Conservation (phyloP, 2,329 filamentous ascomycete genomes). For the Diaporthe citrichinensis region DNA sequence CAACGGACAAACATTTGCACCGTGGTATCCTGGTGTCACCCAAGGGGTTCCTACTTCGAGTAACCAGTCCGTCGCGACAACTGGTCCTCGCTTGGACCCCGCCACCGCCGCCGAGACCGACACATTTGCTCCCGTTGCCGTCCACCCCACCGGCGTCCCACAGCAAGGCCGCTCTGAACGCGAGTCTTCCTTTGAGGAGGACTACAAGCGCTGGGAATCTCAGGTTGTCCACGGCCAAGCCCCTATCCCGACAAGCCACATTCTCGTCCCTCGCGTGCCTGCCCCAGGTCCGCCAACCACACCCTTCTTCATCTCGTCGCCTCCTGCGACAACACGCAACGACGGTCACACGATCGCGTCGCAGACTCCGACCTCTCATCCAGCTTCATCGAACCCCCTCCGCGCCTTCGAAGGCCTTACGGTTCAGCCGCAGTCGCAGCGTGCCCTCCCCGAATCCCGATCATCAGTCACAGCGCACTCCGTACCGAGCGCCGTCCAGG, state of each 20-base stretch:
- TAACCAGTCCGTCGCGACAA: background rate
- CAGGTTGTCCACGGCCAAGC: slow-evolving; percentile 6
- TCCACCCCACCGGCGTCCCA: slow-evolving; percentile 47
- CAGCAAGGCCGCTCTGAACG: background rate
- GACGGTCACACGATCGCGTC: background rate
- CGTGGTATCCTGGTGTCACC: background rate
- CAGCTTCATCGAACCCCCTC: background rate
- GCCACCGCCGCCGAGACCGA: background rate
- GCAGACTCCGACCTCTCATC: background rate
- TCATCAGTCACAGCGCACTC: background rate
- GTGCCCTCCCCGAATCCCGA: background rate
- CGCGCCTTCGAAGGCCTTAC: background rate
- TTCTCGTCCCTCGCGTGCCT: slow-evolving; percentile 20
- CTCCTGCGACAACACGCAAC: slow-evolving; percentile 1
- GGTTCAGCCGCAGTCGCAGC: background rate
- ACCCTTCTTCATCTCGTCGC: slow-evolving; percentile 17
- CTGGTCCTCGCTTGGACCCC: background rate
- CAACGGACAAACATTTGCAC: background rate
- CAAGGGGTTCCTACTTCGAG: too few species aligned
- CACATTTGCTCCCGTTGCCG: slow-evolving; percentile 44
- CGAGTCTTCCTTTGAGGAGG: slow-evolving; percentile 21
- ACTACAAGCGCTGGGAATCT: slow-evolving; percentile 23
- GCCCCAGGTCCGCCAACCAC: slow-evolving; percentile 11
- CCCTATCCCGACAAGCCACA: slow-evolving; percentile 10
- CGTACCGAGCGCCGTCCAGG: background rate